A percentile compares a stretch with the other conserved stretches of the same genome.
These are phyloP conservation scores for Escallonia herrerae DNA, from an alignment of 129 eudicot genomes.

Conservation along the genomic window DNA sequence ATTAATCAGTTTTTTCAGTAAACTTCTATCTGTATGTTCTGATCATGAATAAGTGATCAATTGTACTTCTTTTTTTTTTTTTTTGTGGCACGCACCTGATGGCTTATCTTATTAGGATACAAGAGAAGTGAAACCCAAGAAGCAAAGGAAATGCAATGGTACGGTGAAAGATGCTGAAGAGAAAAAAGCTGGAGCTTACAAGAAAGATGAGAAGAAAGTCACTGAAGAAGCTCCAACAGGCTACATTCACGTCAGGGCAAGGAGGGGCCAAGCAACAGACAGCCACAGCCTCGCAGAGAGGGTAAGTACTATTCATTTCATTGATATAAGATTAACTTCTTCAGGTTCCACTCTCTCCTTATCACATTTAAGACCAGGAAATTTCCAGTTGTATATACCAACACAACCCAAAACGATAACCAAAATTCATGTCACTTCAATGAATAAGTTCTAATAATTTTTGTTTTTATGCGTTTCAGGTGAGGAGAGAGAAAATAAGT, in stretches of 20 bases:
- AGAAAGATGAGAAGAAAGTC: conserved; percentile 10
- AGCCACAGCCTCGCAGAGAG: conserved; percentile 28
- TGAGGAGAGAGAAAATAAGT: conserved; percentile 93
- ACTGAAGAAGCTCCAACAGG: conserved; percentile 1
- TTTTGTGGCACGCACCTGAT: no score
- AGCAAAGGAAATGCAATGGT: conserved; percentile 14
- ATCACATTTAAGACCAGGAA: no score
- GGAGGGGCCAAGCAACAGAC: conserved; percentile 26
- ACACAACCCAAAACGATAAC: no score
- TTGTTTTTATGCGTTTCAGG: conserved; percentile 27
- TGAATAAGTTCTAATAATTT: neutral
- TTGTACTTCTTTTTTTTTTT: neutral
- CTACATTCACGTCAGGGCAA: conserved; percentile 25
- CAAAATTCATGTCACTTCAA: no score
- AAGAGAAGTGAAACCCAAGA: conserved; percentile 24
- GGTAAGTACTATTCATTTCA: neutral
- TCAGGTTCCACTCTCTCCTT: no score
- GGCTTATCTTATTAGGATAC: neutral
- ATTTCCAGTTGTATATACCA: no score
- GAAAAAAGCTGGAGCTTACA: conserved; percentile 9
- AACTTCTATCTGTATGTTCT: neutral
- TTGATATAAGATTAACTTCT: no score
- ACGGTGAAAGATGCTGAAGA: conserved; percentile 2
- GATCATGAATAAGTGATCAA: no score
- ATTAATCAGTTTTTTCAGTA: no score